phyloP scores from a whole-genome alignment of 257 asterid genomes.

The Eucommia ulmoides region DNA sequence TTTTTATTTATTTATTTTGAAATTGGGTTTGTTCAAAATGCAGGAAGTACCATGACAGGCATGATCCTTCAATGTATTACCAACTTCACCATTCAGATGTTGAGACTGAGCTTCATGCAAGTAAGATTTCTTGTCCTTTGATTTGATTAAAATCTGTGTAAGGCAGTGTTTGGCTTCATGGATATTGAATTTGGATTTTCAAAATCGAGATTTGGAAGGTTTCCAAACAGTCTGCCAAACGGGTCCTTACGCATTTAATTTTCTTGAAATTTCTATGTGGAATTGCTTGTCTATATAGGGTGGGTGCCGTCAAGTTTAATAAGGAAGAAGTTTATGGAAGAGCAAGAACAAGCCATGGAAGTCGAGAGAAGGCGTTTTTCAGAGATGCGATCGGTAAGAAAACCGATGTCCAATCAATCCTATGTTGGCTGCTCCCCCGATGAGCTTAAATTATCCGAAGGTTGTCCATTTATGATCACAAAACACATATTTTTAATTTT shows the following conservation, averaged over 20 bases:
- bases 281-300: slow-evolving; percentile 4
- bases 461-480: neutral
- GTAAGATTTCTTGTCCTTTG: neutral
- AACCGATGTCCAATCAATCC: neutral
- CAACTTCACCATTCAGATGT: neutral
- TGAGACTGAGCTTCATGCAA: neutral
- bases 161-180: neutral
- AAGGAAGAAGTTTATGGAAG: slow-evolving; percentile 10
- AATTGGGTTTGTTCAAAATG: neutral
- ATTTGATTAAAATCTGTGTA: neutral
- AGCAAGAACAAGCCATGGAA: neutral
- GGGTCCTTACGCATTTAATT: neutral
- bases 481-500: neutral
- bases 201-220: neutral
- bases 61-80: neutral
- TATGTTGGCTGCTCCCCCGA: neutral
- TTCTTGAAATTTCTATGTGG: slow-evolving; percentile 3
- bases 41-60: neutral
- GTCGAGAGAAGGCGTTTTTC: neutral
- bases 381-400: neutral
- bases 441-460: neutral
- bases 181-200: neutral
- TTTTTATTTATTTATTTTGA: neutral
- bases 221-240: neutral
- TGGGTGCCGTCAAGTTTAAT: neutral